Evolutionary conservation across 148 eudicot species (phyloP).

Genomic region (Diospyros lotus): DNA sequence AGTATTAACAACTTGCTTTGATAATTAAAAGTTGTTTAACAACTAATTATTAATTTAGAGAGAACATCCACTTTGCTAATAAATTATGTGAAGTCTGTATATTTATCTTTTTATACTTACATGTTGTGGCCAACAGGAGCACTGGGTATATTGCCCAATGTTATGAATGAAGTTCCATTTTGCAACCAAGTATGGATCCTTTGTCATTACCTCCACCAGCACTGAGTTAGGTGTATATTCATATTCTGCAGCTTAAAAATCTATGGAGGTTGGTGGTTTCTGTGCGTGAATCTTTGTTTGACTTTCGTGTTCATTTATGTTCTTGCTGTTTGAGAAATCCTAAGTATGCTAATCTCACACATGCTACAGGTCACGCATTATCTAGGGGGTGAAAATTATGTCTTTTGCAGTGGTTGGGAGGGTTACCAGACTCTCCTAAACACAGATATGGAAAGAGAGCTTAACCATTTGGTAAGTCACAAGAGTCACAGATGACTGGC

Average conservation of each 20-base stretch:
- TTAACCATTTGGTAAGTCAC: slow-evolving; percentile 76
- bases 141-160: too few species aligned
- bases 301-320: not conserved
- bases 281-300: not conserved
- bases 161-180: too few species aligned
- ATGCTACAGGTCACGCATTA: slow-evolving; percentile 81
- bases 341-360: not conserved
- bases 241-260: slow-evolving; percentile 92
- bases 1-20: too few species aligned
- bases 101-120: too few species aligned
- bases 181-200: too few species aligned
- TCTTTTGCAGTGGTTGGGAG: slow-evolving; percentile 99
- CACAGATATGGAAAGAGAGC: slow-evolving; percentile 97
- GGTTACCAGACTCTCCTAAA: slow-evolving; percentile 94
- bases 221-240: slow-evolving; percentile 87
- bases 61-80: too few species aligned
- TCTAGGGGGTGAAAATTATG: slow-evolving; percentile 97
- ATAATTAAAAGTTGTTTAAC: too few species aligned
- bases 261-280: slow-evolving; percentile 72
- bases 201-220: slow-evolving; percentile 28
- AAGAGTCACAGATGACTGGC: not conserved
- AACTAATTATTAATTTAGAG: too few species aligned
- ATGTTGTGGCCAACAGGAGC: too few species aligned
- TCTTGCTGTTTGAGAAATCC: not conserved
- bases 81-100: too few species aligned